These are phyloP conservation scores for Wickerhamomyces sydowiorum DNA, from an alignment of 805 yeast genomes.

Conservation along the genomic window DNA sequence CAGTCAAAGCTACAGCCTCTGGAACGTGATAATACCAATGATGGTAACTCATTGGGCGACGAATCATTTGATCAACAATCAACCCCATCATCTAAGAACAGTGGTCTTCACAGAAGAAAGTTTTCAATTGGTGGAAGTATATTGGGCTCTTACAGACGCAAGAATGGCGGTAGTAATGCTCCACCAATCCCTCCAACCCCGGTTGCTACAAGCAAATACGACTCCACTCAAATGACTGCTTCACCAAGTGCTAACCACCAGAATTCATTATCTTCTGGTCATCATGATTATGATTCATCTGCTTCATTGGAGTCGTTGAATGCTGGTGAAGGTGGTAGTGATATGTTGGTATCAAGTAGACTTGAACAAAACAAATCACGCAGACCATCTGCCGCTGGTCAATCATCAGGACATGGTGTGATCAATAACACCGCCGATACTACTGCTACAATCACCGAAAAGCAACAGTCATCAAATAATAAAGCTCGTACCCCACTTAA, in stretches of 20 bases:
- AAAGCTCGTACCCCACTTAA: slow-evolving; percentile 59
- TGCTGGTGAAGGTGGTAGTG: slow-evolving; percentile 38
- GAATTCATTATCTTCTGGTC: slow-evolving; percentile 17
- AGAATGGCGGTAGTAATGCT: slow-evolving; percentile 24
- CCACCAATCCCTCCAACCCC: slow-evolving; percentile 52
- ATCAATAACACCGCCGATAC: slow-evolving; percentile 3
- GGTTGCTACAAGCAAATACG: slow-evolving; percentile 32
- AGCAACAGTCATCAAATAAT: slow-evolving; percentile 1
- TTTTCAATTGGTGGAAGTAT: slow-evolving; percentile 58
- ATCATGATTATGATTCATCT: slow-evolving; percentile 33
- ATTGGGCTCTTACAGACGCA: slow-evolving; percentile 42
- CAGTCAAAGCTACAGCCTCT: slow-evolving; percentile 2
- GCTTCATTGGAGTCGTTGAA: slow-evolving; percentile 60
- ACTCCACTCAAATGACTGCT: slow-evolving; percentile 20
- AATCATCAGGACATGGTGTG: slow-evolving; percentile 4
- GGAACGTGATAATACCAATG: slow-evolving; percentile 9
- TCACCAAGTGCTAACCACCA: slow-evolving; percentile 26
- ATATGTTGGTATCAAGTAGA: slow-evolving; percentile 56
- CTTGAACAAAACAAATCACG: slow-evolving; percentile 39
- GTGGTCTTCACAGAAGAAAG: slow-evolving; percentile 45
- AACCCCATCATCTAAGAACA: slow-evolving; percentile 23
- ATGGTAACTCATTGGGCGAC: slow-evolving; percentile 10
- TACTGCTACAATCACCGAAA: slow-evolving; percentile 3
- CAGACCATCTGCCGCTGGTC: slow-evolving; percentile 7
- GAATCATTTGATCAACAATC: slow-evolving; percentile 14